Base-by-base conservation (phyloP, 805 yeast species). In the Candida ovalis region DNA sequence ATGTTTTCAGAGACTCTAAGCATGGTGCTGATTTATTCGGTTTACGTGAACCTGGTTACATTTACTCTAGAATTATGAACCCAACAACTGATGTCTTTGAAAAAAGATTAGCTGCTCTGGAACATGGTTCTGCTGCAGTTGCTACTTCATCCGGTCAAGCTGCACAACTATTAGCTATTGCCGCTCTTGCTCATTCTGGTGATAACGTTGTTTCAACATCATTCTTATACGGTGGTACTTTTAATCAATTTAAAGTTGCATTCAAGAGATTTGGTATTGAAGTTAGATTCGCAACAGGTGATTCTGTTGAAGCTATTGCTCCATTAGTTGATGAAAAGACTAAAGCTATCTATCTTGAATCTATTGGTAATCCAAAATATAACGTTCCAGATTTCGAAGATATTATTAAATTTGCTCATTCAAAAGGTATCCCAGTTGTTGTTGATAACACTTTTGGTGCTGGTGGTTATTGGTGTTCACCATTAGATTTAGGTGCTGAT, bases 401-500 rank as follows among this genome's bases (percentile, higher is more conserved):
- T 47, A 76, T 91, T 54, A 78, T 79, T 42, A 83, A 77, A 28
- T 73, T 87, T 44, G 96, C 96, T 46, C 97, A 89, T 68, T 80
- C 84, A 50, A 77, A 86, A 56, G 97, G 97, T 51, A 75, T 90
- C 43, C 96, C 96, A 44, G 82, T 92, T 42, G 92, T 91, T 44
- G 96, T 87, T 42, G 98, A 91, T 71, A 91, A 91, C 80, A 91
- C 98, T 18, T 91, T 91, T 61, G 98, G 96, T 64, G 97, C 97
- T 40, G 97, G 96, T 69, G 97, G 97, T 43, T 90, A 71, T 74
- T 79, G 87, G 60, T 80, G 88, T 51, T 82, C 78, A 56, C 98
- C 98, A 53, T 70, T 91, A 57, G 86, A 86, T 53, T 86, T 80
- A 61, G 97, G 97, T 56, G 97, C 89, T 42, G 97, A 91, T 66